A percentile compares a stretch with the other conserved stretches of the same genome.
Evolutionary conservation across 75 land plant genomes (phyloP).

Genomic region (Gnetum montanum): DNA sequence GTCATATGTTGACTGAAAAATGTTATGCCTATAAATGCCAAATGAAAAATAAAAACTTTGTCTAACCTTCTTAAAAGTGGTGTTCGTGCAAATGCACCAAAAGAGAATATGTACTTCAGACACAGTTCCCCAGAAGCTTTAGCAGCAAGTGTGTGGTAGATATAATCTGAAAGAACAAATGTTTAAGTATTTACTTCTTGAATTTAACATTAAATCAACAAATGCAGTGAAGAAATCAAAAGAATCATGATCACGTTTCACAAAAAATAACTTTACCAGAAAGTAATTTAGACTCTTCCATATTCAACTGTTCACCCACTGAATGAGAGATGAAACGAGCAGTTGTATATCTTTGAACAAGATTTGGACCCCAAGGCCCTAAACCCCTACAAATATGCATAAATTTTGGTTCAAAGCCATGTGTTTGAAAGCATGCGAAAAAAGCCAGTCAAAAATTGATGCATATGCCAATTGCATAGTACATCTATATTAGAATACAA

Average conservation of each 20-base stretch:
- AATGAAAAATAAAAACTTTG: neutral
- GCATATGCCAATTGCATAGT: too few species aligned
- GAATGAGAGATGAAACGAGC: constrained; percentile 70
- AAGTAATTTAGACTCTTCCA: constrained; percentile 63
- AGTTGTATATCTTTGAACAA: constrained; percentile 68
- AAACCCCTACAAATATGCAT: constrained; percentile 45
- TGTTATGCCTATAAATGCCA: neutral
- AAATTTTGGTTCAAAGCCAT: too few species aligned
- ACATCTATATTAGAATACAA: too few species aligned
- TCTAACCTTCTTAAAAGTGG: constrained; percentile 71
- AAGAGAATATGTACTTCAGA: constrained; percentile 89
- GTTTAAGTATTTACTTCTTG: too few species aligned
- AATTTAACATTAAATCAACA: neutral
- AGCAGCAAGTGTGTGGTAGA: constrained; percentile 88
- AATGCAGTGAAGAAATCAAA: neutral
- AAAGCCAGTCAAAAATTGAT: too few species aligned
- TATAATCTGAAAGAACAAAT: constrained; percentile 56
- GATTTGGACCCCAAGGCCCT: constrained; percentile 93
- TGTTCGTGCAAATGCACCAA: constrained; percentile 86
- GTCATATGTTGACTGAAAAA: neutral
- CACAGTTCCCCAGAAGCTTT: constrained; percentile 97
- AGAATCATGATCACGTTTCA: neutral
- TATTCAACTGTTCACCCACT: constrained; percentile 40
- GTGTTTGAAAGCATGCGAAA: too few species aligned
- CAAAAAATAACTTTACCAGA: constrained; percentile 46